Base-by-base conservation (phyloP, 2,329 filamentous ascomycete species). In the Cryphonectria carpinicola region DNA sequence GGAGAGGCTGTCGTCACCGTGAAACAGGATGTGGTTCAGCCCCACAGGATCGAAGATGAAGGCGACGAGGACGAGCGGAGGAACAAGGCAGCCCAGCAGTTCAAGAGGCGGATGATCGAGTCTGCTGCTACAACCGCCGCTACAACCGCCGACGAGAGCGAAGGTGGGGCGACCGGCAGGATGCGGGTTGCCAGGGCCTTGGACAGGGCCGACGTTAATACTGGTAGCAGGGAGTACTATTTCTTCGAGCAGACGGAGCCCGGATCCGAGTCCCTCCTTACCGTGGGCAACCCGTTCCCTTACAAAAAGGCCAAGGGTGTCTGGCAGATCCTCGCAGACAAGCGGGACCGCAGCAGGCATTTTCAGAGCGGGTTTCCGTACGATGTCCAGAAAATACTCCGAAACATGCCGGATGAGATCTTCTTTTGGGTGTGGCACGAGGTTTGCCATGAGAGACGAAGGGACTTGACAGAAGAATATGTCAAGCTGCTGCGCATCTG, bases 391-490 rank as follows among this genome's bases (percentile, higher is more conserved):
- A 76, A 78, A 5, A 79, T 79, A 70, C 81, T 81, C 54, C 78
- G 79, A 17, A 73, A 77, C 3, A 77, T 94, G 17, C 88, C 92
- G 0, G 88, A 93, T 71, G 86, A 91, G 68, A 76, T 94, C 0
- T 84, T 93, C 65, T 75, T 85, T 22, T 95, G 92, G 92, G 82
- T 93, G 3, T 76, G 92, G 7, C 81, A 87, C 65, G 86, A 90
- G 80, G 81, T 90, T 32, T 87, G 86, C 68, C 77, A 82, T 1
- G 89, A 92, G 75, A 80, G 81, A 56, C 85, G 86, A 43, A 81
- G 84, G 58, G 83, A 87, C 61, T 78, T 93, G 58, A 85, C 89
- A 65, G 79, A 84, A 68, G 87, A 90, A 71, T 94, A 93, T 77
- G 82, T 85, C 68, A 84, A 85, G 61, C 79, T 93, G 4, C 80